A percentile compares a stretch with the other conserved stretches of the same genome.
These are phyloP conservation scores for Blastocystis sp. DNA, from an alignment of 352 stramenopile genomes.

Conservation along the genomic window DNA sequence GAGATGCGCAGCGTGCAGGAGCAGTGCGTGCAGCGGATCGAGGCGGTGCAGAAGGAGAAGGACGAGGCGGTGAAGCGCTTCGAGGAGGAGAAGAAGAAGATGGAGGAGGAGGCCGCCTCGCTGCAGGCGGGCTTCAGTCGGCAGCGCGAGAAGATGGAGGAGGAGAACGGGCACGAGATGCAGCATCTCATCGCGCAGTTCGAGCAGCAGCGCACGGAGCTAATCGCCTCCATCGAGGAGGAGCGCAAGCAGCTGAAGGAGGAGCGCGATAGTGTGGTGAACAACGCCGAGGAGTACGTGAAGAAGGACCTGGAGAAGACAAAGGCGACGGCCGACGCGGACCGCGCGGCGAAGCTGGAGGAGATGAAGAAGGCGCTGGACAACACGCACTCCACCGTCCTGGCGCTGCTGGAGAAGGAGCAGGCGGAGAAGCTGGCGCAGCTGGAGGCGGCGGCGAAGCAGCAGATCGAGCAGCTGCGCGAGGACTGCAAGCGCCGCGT, in stretches of 20 bases:
- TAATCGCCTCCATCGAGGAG: constrained; percentile 19
- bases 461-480: constrained; percentile 11
- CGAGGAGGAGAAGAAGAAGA: constrained; percentile 35
- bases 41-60: constrained; percentile 31
- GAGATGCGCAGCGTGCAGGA: constrained; percentile 51
- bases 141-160: constrained; percentile 25
- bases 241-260: constrained; percentile 19
- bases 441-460: constrained; percentile 7
- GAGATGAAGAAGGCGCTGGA: constrained; percentile 32
- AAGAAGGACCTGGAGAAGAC: constrained; percentile 16
- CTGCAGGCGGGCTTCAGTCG: constrained; percentile 26
- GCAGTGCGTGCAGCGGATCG: constrained; percentile 28
- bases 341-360: not conserved
- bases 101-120: not conserved
- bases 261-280: not conserved
- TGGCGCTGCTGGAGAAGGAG: not conserved
- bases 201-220: constrained; percentile 30
- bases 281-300: not conserved
- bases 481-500: constrained; percentile 24
- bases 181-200: constrained; percentile 47
- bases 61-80: constrained; percentile 4
- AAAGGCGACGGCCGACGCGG: constrained; percentile 5
- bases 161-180: constrained; percentile 26
- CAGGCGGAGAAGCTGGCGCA: not conserved
- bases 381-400: not conserved